A percentile compares a stretch with the other conserved stretches of the same genome.
Conservation (phyloP, 768 basidiomycete species). For the Boletus reticuloceps region DNA sequence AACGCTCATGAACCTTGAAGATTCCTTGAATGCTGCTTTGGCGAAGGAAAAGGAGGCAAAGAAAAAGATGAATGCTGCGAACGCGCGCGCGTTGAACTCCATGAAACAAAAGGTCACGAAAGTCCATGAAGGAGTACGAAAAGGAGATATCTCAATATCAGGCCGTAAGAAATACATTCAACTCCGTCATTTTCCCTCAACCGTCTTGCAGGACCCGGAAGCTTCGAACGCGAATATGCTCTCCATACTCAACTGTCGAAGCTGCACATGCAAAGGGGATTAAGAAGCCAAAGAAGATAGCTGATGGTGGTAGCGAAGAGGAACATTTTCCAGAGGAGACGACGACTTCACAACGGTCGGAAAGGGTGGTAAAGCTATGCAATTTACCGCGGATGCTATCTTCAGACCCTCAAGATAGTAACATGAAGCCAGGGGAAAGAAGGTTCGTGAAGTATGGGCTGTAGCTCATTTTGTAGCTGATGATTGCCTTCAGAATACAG, state of each 20-base stretch:
- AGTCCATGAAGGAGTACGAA: slow-evolving; percentile 87
- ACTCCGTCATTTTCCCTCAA: background rate
- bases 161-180: slow-evolving; percentile 46
- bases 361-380: slow-evolving; percentile 80
- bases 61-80: slow-evolving; percentile 95
- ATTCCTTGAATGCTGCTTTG: slow-evolving; percentile 66
- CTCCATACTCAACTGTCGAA: slow-evolving; percentile 47
- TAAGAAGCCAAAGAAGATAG: slow-evolving; percentile 35
- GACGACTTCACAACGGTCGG: slow-evolving; percentile 91
- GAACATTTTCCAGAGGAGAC: slow-evolving; percentile 41
- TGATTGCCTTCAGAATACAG: slow-evolving; percentile 73
- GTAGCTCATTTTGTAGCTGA: slow-evolving; percentile 7
- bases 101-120: slow-evolving; percentile 98
- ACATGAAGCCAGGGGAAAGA: slow-evolving; percentile 93
- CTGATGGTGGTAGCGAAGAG: slow-evolving; percentile 41
- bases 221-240: slow-evolving; percentile 78
- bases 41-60: slow-evolving; percentile 87
- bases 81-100: slow-evolving; percentile 92
- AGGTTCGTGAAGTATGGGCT: slow-evolving; percentile 53
- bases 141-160: slow-evolving; percentile 74
- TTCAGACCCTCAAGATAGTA: slow-evolving; percentile 89
- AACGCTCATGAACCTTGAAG: slow-evolving; percentile 71
- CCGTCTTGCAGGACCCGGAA: slow-evolving; percentile 70
- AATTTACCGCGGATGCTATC: slow-evolving; percentile 79
- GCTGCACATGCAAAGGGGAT: slow-evolving; percentile 35